phyloP scores from a whole-genome alignment of 345 rosid genomes.

The Ricinus communis region DNA sequence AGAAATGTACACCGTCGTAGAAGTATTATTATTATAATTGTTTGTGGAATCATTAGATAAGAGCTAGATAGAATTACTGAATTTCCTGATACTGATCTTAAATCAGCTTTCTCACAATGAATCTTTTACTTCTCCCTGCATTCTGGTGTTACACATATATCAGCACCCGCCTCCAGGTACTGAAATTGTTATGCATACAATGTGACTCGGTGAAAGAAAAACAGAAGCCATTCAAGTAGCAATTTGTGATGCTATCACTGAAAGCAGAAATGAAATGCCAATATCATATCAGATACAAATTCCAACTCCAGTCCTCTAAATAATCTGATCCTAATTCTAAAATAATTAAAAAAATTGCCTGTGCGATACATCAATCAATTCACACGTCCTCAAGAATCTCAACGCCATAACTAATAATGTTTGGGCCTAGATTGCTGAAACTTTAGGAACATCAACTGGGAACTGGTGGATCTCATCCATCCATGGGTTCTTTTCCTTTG shows the following conservation, averaged over 20 bases:
- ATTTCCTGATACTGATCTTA: too few relatives aligned
- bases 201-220: too few relatives aligned
- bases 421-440: constrained; percentile 36
- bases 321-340: constrained; percentile 6
- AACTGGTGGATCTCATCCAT: constrained; percentile 28
- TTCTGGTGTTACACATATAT: too few relatives aligned
- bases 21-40: too few relatives aligned
- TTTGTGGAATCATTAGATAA: too few relatives aligned
- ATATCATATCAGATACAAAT: background rate
- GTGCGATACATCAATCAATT: constrained; percentile 12
- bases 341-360: constrained; percentile 10
- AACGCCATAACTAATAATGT: background rate
- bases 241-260: background rate
- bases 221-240: background rate
- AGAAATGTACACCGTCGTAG: too few relatives aligned
- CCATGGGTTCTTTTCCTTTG: constrained; percentile 33
- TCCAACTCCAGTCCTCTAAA: constrained; percentile 2
- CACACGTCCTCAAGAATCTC: background rate
- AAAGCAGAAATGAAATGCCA: constrained; percentile 2
- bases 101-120: too few relatives aligned
- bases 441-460: constrained; percentile 48
- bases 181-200: too few relatives aligned
- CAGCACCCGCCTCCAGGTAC: too few relatives aligned
- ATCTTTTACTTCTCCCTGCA: too few relatives aligned
- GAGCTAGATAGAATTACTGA: too few relatives aligned